Evolutionary conservation across 345 rosid genomes (phyloP), one percentile per base, ranked within the genome.

Genomic region (Cardamine chenopodiifolia): DNA sequence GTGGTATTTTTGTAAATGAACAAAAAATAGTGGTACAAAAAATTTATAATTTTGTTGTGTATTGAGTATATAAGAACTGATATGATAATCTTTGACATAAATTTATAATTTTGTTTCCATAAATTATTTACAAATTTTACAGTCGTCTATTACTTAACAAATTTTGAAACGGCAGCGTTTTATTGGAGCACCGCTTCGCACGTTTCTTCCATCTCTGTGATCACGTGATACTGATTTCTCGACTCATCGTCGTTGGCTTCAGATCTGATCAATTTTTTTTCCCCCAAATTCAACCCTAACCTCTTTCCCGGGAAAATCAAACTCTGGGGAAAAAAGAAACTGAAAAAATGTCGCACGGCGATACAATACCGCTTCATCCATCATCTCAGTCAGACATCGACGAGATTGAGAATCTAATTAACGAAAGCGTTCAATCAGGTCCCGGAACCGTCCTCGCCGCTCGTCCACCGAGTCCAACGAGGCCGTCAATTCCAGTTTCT

Each of bases 371-470:
- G 17, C 91, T 88, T 58, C 86, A 88, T 61, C 44, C 89, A 1
- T 84, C 98, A 6, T 93, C 97, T 74, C 98, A 93, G 26, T 93
- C 97, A 35, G 98, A 90, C 82, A 93, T 89, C 70, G 98, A 93
- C 86, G 98, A 93, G 87, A 93, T 93, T 84, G 97, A 93, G 79
- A 87, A 86, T 81, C 87, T 93, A 53, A 90, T 93, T 70, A 73
- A 86, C 83, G 87, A 82, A 75, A 84, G 87, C 78, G 83, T 88
- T 64, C 93, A 84, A 45, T 80, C 92, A 4, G 80, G 73, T 32
- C 84, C 90, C 11, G 82, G 93, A 66, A 82, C 91, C 0, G 97
- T 91, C 74, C 90, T 79, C 40, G 89, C 97, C 2, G 98, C 96
- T 59, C 89, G 92, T 3, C 93, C 90, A 0, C 86, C 88, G 3